phyloP scores from a whole-genome alignment of 257 asterid genomes.

The Capsicum pubescens region DNA sequence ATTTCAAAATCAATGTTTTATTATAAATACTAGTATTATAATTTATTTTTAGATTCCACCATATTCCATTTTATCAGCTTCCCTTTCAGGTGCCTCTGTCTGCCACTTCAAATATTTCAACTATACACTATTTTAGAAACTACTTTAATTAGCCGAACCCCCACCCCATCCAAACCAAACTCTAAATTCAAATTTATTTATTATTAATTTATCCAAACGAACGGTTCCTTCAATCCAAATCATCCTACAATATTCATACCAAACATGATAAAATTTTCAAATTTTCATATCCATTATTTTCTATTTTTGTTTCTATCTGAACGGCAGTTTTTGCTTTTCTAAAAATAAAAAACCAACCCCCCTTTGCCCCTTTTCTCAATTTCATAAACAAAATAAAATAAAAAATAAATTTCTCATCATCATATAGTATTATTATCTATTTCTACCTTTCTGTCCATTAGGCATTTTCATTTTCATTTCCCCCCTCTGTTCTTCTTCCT shows the following conservation, averaged over 20 bases:
- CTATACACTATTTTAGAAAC: slow-evolving; percentile 10
- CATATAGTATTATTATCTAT: background rate
- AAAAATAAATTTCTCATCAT: background rate
- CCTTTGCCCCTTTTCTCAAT: background rate
- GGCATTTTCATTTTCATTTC: slow-evolving; percentile 28
- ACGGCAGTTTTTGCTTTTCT: slow-evolving; percentile 21
- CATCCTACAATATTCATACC: background rate
- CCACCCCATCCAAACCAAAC: background rate
- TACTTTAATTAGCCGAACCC: background rate
- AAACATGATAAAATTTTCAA: slow-evolving; percentile 31
- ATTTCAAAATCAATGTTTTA: too few relatives aligned
- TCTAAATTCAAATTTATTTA: slow-evolving; percentile 41
- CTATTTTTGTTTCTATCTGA: slow-evolving; percentile 7
- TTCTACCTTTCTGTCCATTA: background rate
- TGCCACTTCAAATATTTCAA: slow-evolving; percentile 12
- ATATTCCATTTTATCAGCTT: slow-evolving; percentile 29
- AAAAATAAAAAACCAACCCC: slow-evolving; percentile 25
- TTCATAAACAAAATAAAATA: background rate
- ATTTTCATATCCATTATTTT: slow-evolving; percentile 31
- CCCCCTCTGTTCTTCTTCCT: slow-evolving; percentile 12
- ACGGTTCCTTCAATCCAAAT: slow-evolving; percentile 46
- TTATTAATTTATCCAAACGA: slow-evolving; percentile 34
- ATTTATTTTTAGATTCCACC: background rate
- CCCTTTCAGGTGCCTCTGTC: slow-evolving; percentile 22
- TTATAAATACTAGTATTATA: too few relatives aligned